phyloP scores from a whole-genome alignment of 257 asterid genomes.

The Marsdenia floribunda region DNA sequence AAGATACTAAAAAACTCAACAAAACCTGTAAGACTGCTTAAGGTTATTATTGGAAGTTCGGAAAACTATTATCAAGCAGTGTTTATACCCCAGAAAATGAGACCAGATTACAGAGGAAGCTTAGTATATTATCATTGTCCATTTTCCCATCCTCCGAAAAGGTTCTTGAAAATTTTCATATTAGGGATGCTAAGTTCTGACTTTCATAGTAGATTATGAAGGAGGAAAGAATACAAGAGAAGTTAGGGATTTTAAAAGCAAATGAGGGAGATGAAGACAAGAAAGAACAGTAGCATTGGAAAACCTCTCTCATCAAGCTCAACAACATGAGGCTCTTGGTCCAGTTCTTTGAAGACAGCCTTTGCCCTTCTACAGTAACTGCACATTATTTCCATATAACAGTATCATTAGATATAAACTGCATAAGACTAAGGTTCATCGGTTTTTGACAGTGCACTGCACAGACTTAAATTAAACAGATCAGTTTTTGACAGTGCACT shows the following conservation, averaged over 20 bases:
- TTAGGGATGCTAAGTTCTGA: background rate
- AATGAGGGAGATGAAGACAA: conserved; percentile 13
- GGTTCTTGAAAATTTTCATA: background rate
- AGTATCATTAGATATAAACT: background rate
- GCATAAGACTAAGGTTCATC: background rate
- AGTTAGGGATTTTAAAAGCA: background rate
- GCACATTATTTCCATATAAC: conserved; percentile 14
- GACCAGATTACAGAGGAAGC: background rate
- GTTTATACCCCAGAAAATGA: background rate
- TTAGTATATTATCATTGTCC: background rate
- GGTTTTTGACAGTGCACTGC: background rate
- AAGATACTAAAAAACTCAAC: background rate
- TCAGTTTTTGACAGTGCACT: background rate
- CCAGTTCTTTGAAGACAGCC: conserved; percentile 72
- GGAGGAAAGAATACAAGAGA: background rate
- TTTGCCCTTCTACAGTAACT: conserved; percentile 95
- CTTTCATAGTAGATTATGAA: background rate
- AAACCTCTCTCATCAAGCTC: conserved; percentile 75
- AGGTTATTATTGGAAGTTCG: background rate
- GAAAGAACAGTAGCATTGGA: background rate
- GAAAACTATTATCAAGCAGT: background rate
- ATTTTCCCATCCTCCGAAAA: background rate
- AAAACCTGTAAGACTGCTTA: background rate
- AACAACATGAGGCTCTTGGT: conserved; percentile 46
- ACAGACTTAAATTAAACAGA: background rate